Evolutionary conservation across 768 basidiomycete genomes (phyloP), one percentile per base, ranked within the genome.

Genomic region (Paxillus ammoniavirescens): DNA sequence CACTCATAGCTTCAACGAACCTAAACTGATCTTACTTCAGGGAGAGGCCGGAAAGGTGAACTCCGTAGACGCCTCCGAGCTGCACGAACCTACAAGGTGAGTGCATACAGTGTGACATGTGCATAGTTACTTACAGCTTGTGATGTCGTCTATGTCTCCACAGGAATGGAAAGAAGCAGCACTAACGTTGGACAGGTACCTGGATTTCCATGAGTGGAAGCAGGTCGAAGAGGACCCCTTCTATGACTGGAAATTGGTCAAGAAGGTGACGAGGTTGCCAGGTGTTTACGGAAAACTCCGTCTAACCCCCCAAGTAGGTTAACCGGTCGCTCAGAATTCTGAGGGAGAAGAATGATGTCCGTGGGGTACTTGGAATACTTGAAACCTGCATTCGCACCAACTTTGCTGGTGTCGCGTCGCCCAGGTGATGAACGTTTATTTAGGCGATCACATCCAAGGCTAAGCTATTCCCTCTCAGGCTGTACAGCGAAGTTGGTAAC

Each of bases 191-290:
- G 97, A 99, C 63, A 78, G 81, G 50, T 88, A 88, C 73, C 75
- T 98, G 26, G 78, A 86, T 6, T 96, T 97, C 62, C 79, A 93
- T 52, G 83, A 86, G 50, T 99, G 97, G 97, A 98, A 98, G 68
- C 78, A 76, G 49, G 69, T 83, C 10, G 91, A 96, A 43, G 91
- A 94, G 61, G 93, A 96, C 69, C 75, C 84, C 2, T 97, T 87
- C 59, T 98, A 95, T 66, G 97, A 98, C 62, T 95, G 89, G 82
- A 83, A 85, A 57, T 78, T 98, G 50, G 84, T 96, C 17, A 77
- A 81, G 56, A 91, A 89, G 78, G 88, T 86, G 49, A 23, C 23
- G 9, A 44, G 49, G n/a, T 17, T 35, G 44, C 49, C 26, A 0
- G 3, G 4, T 31, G 6, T 13, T 33, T n/a, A 30, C 13, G n/a